Base-by-base conservation (phyloP, 78 protist species). In the Dictyostelium discoideum region DNA sequence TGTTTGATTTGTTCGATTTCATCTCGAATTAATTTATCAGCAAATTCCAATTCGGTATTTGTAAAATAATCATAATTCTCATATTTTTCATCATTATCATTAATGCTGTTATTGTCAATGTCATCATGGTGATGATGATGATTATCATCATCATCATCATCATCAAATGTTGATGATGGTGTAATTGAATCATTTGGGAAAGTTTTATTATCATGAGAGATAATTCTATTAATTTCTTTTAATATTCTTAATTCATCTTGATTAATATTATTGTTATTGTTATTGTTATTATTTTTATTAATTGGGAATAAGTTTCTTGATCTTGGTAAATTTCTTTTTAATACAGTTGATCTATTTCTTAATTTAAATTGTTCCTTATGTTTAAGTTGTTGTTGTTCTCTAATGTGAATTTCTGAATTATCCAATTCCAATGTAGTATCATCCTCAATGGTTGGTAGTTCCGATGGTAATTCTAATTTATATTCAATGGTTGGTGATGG, bases 291-390 rank as follows among this genome's bases (percentile, higher is more conserved):
- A 2, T 24, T 13, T 6, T 16, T 24, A 50, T 26, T 37, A 79
- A 79, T 79, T n/a, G n/a, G 57, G 40, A 82, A 50, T 20, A 50
- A 14, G 2, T 84, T 32, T 60, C 39, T 26, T 20, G 77, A 60
- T 60, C 87, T 54, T 26, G 97, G 93, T 14, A 85, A 65, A 37
- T 81, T 78, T 79, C 84, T 87, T 54, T 93, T 87, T 26, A 82
- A 26, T 46, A 90, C 86, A 16, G 39, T 46, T 20, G 87, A 77
- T 60, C 94, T 32, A 60, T 80, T 85, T 32, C 92, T 44, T 2
- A 88, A 63, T 26, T 72, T 24, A n/a, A 77, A 74, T 46, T 95
- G 97, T 57, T 87, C 87, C 72, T 95, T 87, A 42, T 87, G 95
- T 88, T 84, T 87, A 0, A 87, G 39, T 57, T 86, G 92, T 65